Conservation (phyloP, 176 grass and related monocot genomes). For the Oryza glaberrima region DNA sequence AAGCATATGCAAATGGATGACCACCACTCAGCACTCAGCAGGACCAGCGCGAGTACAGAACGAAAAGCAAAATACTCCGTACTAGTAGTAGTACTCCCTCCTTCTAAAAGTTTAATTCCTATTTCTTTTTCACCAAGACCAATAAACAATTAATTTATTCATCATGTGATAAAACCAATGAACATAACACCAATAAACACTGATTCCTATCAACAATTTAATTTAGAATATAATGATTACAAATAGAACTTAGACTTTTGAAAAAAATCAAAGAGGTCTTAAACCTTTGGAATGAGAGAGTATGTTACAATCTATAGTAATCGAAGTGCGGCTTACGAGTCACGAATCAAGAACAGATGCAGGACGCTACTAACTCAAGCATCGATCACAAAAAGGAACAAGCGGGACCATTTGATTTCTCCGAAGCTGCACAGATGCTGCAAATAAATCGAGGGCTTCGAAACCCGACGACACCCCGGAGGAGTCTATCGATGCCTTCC, state of each 20-base stretch:
- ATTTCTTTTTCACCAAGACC: too few species aligned
- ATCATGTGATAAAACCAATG: too few species aligned
- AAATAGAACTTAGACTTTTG: too few species aligned
- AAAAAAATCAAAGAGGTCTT: too few species aligned
- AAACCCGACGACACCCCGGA: too few species aligned
- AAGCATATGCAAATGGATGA: slow-evolving; percentile 2
- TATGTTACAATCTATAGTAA: background rate
- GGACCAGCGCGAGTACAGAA: background rate
- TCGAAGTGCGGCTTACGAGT: background rate
- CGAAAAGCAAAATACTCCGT: background rate
- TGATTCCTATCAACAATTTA: too few species aligned
- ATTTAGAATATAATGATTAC: too few species aligned
- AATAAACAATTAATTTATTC: too few species aligned
- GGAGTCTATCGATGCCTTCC: too few species aligned
- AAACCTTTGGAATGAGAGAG: background rate
- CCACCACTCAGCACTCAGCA: too few species aligned
- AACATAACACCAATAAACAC: too few species aligned
- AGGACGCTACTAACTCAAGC: background rate
- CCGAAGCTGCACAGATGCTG: background rate
- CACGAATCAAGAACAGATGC: slow-evolving; percentile 5
- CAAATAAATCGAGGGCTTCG: background rate
- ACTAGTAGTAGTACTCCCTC: background rate
- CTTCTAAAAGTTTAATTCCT: too few species aligned
- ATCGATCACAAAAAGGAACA: background rate
- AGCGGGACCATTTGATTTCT: background rate